phyloP scores from a whole-genome alignment of 306 rosid species.

The Cyclanthera cordifolia region DNA sequence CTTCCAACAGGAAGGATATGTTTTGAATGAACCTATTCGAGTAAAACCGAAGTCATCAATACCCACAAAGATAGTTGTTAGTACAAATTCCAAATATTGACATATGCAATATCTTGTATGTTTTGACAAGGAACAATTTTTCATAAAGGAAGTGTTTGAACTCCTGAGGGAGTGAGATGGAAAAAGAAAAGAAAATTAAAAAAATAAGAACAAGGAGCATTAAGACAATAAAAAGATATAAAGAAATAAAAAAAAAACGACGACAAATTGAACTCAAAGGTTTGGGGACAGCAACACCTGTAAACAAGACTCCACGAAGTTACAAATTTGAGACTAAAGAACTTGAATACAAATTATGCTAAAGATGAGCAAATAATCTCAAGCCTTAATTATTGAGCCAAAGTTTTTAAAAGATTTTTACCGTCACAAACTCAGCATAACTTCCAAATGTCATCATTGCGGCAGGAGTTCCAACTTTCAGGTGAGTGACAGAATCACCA shows the following conservation, averaged over 20 bases:
- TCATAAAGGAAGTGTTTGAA: not conserved
- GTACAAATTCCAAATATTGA: not conserved
- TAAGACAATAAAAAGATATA: not conserved
- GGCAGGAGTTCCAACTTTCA: constrained; percentile 76
- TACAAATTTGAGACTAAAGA: not conserved
- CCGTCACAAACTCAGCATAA: constrained; percentile 69
- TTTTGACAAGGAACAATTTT: not conserved
- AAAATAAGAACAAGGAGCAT: not conserved
- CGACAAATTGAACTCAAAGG: not conserved
- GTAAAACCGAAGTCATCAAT: constrained; percentile 16
- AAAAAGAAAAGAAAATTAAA: not conserved
- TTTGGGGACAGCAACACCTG: not conserved
- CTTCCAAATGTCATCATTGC: constrained; percentile 89
- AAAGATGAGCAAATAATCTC: not conserved
- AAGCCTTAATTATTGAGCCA: not conserved
- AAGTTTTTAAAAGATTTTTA: constrained; percentile 12
- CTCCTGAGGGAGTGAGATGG: not conserved
- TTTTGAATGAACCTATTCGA: constrained; percentile 58
- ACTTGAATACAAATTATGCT: not conserved
- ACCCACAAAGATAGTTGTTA: not conserved
- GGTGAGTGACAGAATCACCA: constrained; percentile 59
- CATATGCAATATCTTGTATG: not conserved
- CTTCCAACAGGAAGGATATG: constrained; percentile 78
- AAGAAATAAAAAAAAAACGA: not conserved
- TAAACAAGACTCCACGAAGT: not conserved